Conservation (phyloP, 805 yeast species). For the Barnettozyma californica region DNA sequence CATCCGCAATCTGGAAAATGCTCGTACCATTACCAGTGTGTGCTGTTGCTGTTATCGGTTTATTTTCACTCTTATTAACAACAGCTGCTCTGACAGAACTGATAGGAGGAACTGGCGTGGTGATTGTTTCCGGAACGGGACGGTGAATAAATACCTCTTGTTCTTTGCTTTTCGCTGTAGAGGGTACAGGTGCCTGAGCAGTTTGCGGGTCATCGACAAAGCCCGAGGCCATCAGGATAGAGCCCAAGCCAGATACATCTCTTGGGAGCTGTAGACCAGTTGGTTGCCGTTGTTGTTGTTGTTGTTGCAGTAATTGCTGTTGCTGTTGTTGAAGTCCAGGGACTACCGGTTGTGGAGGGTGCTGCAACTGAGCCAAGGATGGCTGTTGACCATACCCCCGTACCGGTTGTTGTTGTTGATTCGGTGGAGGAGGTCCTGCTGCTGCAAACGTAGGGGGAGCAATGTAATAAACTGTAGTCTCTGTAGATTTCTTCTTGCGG, state of each 20-base stretch:
- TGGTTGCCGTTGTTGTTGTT: neutral
- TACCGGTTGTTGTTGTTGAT: neutral
- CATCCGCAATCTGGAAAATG: neutral
- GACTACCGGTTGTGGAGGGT: neutral
- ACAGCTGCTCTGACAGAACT: neutral
- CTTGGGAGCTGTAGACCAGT: neutral
- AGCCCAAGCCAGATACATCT: slow-evolving; percentile 1
- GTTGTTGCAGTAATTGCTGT: neutral
- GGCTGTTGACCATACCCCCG: too few species aligned
- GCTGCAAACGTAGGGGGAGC: slow-evolving; percentile 2
- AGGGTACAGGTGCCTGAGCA: neutral
- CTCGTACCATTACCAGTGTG: neutral
- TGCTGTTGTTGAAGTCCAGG: slow-evolving; percentile 1
- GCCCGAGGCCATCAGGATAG: neutral
- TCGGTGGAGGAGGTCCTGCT: neutral
- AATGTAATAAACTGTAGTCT: slow-evolving; percentile 9
- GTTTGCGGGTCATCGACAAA: neutral
- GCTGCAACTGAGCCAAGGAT: neutral
- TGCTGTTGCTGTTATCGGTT: neutral
- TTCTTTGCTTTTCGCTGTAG: neutral
- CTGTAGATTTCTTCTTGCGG: slow-evolving; percentile 5
- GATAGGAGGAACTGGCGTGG: neutral
- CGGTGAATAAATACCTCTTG: neutral
- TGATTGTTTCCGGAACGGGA: neutral
- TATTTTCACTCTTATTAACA: neutral